Conservation (phyloP, 2,329 filamentous ascomycete species). For the Colletotrichum australisinense region DNA sequence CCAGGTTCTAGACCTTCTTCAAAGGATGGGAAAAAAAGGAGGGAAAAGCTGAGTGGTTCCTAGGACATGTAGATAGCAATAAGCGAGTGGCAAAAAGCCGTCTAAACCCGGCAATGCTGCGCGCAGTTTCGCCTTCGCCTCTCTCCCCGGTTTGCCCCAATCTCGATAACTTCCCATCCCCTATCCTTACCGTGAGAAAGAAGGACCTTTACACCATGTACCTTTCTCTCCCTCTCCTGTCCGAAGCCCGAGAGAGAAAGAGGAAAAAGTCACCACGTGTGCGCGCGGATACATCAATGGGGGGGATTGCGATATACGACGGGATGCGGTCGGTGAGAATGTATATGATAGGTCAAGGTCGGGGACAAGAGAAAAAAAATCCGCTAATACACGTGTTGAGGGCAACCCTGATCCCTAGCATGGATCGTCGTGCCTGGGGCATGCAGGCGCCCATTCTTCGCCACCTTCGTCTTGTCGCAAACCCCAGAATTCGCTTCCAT, state of each 20-base stretch:
- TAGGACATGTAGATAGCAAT: neutral
- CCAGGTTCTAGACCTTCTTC: neutral
- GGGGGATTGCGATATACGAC: neutral
- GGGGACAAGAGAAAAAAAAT: neutral
- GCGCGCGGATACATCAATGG: neutral
- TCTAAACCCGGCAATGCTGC: neutral
- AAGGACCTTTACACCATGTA: neutral
- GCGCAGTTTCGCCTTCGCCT: neutral
- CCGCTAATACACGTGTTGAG: neutral
- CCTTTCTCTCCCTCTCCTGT: too few species aligned
- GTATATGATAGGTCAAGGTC: slow-evolving; percentile 12
- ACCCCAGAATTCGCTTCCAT: neutral
- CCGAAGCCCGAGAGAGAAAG: neutral
- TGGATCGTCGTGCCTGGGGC: slow-evolving; percentile 4
- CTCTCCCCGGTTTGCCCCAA: neutral
- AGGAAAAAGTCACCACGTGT: neutral
- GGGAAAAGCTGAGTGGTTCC: neutral
- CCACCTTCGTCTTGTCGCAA: neutral
- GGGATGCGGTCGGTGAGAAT: slow-evolving; percentile 6
- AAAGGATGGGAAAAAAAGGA: neutral
- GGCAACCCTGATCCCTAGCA: neutral
- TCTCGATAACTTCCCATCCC: neutral
- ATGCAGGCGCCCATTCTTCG: slow-evolving; percentile 9
- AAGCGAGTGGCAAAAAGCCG: neutral
- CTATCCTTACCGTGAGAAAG: neutral